Percentiles rank a stretch among this genome's conserved stretches.
Evolutionary conservation across 371 early-diverging fungal species (phyloP).

Genomic region (Blakeslea trispora): DNA sequence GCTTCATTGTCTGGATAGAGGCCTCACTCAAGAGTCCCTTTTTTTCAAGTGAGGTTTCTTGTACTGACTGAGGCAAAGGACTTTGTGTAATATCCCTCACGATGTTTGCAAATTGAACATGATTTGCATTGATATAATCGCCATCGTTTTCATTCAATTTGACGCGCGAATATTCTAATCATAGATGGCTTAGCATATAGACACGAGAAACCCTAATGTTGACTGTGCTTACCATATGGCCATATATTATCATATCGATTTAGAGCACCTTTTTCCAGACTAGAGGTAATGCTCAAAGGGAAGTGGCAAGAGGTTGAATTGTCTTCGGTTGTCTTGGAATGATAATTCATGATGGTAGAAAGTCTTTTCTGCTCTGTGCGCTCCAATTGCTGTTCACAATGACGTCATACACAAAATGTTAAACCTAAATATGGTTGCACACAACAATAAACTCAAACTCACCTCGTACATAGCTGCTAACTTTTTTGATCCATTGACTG

Average conservation of each 20-base stretch:
- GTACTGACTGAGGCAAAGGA: slow-evolving; percentile 3
- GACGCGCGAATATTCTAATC: slow-evolving; percentile 56
- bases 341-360: slow-evolving; percentile 52
- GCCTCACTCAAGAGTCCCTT: slow-evolving; percentile 20
- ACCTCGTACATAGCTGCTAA: slow-evolving; percentile 37
- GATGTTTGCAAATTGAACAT: slow-evolving; percentile 31
- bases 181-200: slow-evolving; percentile 41
- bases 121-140: slow-evolving; percentile 87
- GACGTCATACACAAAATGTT: slow-evolving; percentile 16
- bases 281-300: slow-evolving; percentile 53
- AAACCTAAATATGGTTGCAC: background rate
- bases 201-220: slow-evolving; percentile 30
- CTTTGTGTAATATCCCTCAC: slow-evolving; percentile 10
- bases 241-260: slow-evolving; percentile 78
- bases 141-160: slow-evolving; percentile 33
- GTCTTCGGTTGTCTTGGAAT: slow-evolving; percentile 18
- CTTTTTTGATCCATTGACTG: slow-evolving; percentile 25
- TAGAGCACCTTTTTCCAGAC: slow-evolving; percentile 58
- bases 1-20: slow-evolving; percentile 16
- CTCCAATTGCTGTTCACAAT: slow-evolving; percentile 42
- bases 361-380: slow-evolving; percentile 53
- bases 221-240: slow-evolving; percentile 55
- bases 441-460: background rate
- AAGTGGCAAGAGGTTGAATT: slow-evolving; percentile 18
- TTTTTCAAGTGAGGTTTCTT: slow-evolving; percentile 13